Percentiles rank a stretch among this genome's conserved stretches.
Conservation (phyloP, 2,329 filamentous ascomycete species). For the Colletotrichum lentis region DNA sequence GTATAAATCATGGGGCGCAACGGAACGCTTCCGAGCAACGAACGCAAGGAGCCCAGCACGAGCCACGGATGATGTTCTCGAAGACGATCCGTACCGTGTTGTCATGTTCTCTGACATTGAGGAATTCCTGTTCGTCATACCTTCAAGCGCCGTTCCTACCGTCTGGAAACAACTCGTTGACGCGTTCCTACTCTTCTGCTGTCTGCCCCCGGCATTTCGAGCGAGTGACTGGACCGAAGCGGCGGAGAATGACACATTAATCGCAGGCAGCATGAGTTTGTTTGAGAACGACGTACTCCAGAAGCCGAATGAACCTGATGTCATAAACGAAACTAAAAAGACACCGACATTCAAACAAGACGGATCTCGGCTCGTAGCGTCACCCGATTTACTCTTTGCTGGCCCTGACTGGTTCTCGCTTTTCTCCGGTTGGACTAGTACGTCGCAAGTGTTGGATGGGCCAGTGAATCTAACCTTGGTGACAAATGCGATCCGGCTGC, state of each 20-base stretch:
- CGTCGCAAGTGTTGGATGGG: slow-evolving; percentile 40
- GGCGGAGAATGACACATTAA: slow-evolving; percentile 43
- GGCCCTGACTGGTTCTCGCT: slow-evolving; percentile 56
- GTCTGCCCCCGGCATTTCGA: slow-evolving; percentile 62
- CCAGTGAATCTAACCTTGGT: slow-evolving; percentile 57
- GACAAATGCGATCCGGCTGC: slow-evolving; percentile 62
- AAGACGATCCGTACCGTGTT: slow-evolving; percentile 84
- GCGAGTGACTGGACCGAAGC: slow-evolving; percentile 43
- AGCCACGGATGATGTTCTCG: slow-evolving; percentile 75
- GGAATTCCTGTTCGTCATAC: slow-evolving; percentile 65
- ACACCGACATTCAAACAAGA: slow-evolving; percentile 44
- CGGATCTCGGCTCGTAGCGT: slow-evolving; percentile 46
- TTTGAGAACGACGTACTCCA: slow-evolving; percentile 25
- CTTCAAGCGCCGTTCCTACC: slow-evolving; percentile 46
- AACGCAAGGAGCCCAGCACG: slow-evolving; percentile 71
- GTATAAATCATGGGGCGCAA: slow-evolving; percentile 60
- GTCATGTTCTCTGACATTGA: slow-evolving; percentile 82
- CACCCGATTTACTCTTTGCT: slow-evolving; percentile 64
- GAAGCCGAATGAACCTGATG: slow-evolving; percentile 26
- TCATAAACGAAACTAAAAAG: slow-evolving; percentile 27
- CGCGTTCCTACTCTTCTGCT: slow-evolving; percentile 74
- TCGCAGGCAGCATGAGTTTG: slow-evolving; percentile 8
- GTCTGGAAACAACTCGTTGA: slow-evolving; percentile 65
- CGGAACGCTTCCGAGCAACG: slow-evolving; percentile 61
- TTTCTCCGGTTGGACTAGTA: slow-evolving; percentile 43